Evolutionary conservation across 1,139 yeast species (phyloP), one percentile per base, ranked within the genome.

Genomic region (Diutina catenulata): DNA sequence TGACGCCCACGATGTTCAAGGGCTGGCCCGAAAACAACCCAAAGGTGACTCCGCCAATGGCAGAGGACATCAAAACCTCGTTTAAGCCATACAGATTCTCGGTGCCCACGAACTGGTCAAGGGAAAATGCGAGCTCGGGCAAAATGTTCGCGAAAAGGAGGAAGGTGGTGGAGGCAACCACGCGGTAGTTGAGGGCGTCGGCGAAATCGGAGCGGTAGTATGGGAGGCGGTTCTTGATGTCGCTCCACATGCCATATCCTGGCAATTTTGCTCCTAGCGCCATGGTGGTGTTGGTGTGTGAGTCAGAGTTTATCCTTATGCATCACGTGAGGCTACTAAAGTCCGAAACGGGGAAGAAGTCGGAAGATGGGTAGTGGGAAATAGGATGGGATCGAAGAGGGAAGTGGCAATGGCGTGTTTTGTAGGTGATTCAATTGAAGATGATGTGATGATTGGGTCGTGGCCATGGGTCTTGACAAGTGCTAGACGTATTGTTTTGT

Each of bases 51-150:
- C 97, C 97, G 0, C 86, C 97, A 49, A 91, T 57, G 0, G 95
- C 95, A 25, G 88, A 76, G 18, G 94, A 70, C 52, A 91, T 54
- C 25, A 91, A 61, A 3, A 88, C 82, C 52, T 91, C 98, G 52
- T 91, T 91, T 2, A 91, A 82, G 2, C 98, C 98, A 51, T 83
- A 91, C 20, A 88, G 70, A 48, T 82, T 77, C 41, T 81, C 60
- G 0, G 98, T 91, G 43, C 84, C 76, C 58, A 88, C 87, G 55
- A 86, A 87, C 95, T 88, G 81, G 55, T 91, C 98, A 52, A 87
- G 96, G 1, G 97, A 94, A 66, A 91, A 91, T 0, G 97, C 95
- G 36, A 91, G 71, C 0, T 97, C 97, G 1, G 98, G 98, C 23
- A 91, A 62, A 33, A 91, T 56, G 53, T 91, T 91, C 38, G 95